Evolutionary conservation across 1,139 yeast genomes (phyloP), one percentile per base, ranked within the genome.

Genomic region (Meyerozyma carpophila): DNA sequence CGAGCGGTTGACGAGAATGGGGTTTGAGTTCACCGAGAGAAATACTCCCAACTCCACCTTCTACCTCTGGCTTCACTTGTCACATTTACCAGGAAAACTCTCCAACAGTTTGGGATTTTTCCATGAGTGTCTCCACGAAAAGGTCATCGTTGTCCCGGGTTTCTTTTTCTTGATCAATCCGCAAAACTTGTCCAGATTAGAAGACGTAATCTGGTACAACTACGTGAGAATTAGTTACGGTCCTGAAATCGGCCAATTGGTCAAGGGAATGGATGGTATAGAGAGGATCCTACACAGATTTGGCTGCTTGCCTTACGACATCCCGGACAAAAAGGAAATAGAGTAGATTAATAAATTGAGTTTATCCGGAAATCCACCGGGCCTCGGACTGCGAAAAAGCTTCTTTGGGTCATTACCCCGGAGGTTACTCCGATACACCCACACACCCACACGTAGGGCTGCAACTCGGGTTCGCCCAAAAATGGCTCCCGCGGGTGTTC

Each of bases 131-230:
- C 65, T 81, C 41, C 84, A 79, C 54, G 84, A 81, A 50, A 74
- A 73, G 53, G 83, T 79, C 13, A 81, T 81, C 57, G 76, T 78
- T 37, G 87, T 81, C 14, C 87, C 86, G 2, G 86, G 87, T 4
- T 79, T 81, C 51, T 81, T 81, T 68, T 81, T 81, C 56, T 80
- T 81, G 56, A 70, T 81, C 51, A 81, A 81, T 53, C 86, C 86
- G 10, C 75, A 79, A 51, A 81, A 82, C 53, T 75, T 82, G 61
- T 71, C 83, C 43, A 75, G 76, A 44, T 63, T 81, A 47, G 81
- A 75, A 50, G 86, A 81, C 51, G 81, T 79, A 24, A 81, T 79
- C 42, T 79, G 83, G 84, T 81, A 78, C 55, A 77, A 80, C 49
- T 81, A 71, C 52, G 83, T 81, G 9, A 67, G 87, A 55, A 65